Evolutionary conservation across 2,329 filamentous ascomycete genomes (phyloP), one percentile per base, ranked within the genome.

Genomic region (Venturia effusa): DNA sequence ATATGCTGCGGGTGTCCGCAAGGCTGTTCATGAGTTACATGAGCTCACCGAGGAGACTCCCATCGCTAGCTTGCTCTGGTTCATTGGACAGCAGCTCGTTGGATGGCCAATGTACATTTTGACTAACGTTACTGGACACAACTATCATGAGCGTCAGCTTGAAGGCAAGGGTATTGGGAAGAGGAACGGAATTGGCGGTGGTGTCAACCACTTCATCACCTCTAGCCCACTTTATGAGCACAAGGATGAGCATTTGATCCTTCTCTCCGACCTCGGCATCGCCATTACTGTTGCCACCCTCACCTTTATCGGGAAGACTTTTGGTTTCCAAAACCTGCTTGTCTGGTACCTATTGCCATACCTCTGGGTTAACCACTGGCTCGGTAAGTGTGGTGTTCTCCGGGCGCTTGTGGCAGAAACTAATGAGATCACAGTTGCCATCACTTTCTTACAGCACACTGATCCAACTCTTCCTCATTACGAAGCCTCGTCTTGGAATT

Each of bases 351-450:
- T 92, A 72, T 74, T 95, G 65, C 94, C 94, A 43, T 99, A 97
- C 76, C 82, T 97, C 66, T 97, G 93, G 93, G 92, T 97, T 64
- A 96, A 97, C 84, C 92, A 97, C 85, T 97, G 93, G 93, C 88
- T 97, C 64, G 90, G 90, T 94, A 86, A 83, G 89, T 83, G n/a
- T n/a, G n/a, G n/a, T 57, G 48, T 37, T n/a, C 51, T 19, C 17
- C 34, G 11, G 7, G 10, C 8, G 11, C 22, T 34, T 34, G 24
- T n/a, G n/a, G n/a, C n/a, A 40, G 10, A 62, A 66, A 60, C 41
- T 48, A 63, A 66, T 69, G 64, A 71, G 72, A 71, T 71, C 75
- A 63, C 70, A 93, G 92, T 97, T 69, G 92, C 92, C 75, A 97
- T 97, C 77, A 97, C 93, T 70, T 97, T 87, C 84, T 86, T 97